A percentile compares a stretch with the other conserved stretches of the same genome.
Evolutionary conservation across 2,329 filamentous ascomycete genomes (phyloP).

Genomic region (Nannizzia gypsea): DNA sequence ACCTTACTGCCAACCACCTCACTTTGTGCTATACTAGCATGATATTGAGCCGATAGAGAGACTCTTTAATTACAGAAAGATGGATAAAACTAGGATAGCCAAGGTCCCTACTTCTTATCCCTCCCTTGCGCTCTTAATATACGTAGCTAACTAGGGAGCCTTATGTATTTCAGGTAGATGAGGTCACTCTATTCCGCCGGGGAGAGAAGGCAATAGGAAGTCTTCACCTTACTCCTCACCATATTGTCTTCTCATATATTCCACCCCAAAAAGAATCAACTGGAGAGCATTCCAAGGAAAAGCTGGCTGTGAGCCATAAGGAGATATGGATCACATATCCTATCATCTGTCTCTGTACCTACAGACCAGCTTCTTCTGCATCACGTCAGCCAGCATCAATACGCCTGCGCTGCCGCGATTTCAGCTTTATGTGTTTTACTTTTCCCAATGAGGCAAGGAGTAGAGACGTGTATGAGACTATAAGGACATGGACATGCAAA

Average conservation of each 20-base stretch:
- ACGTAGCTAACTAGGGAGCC: conserved; percentile 1
- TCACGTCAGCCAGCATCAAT: conserved; percentile 68
- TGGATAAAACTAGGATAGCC: conserved; percentile 15
- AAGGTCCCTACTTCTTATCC: conserved; percentile 8
- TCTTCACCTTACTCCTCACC: conserved; percentile 52
- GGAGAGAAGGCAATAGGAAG: conserved; percentile 47
- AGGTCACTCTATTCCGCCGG: conserved; percentile 48
- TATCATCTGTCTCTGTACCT: conserved; percentile 70
- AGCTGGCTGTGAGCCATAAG: conserved; percentile 39
- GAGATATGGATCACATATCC: conserved; percentile 93
- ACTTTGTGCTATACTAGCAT: not conserved
- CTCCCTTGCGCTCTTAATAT: not conserved
- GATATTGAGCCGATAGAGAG: not conserved
- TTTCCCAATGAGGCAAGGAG: conserved; percentile 64
- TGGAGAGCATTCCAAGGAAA: conserved; percentile 26
- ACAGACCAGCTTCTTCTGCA: conserved; percentile 58
- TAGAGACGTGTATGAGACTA: conserved; percentile 75
- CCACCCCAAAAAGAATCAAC: conserved; percentile 33
- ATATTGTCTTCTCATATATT: conserved; percentile 51
- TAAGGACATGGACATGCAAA: conserved; percentile 69
- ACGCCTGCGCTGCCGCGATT: conserved; percentile 80
- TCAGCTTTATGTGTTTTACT: conserved; percentile 85
- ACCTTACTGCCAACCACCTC: not conserved
- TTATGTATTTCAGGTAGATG: conserved; percentile 33
- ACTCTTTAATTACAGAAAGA: conserved; percentile 2